Base-by-base conservation (phyloP, 257 asterid species). In the Linaria vulgaris region DNA sequence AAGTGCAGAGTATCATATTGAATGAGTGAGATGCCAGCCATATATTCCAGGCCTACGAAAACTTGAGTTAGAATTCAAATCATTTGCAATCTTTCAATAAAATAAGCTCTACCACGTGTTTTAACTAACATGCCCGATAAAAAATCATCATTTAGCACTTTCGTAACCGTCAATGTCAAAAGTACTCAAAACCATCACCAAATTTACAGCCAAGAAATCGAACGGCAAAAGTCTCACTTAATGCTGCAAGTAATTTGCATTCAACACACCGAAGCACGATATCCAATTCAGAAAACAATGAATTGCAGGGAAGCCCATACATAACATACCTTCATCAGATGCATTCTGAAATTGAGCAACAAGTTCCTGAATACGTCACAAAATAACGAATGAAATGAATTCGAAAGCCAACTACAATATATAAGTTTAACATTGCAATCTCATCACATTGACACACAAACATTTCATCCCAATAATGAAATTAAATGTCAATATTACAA, bases 311-410 rank as follows among this genome's bases (percentile, higher is more conserved):
- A n/a, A n/a, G n/a, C n/a, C n/a, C n/a, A n/a, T n/a, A n/a, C n/a
- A n/a, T n/a, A n/a, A n/a, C n/a, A 48, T 79, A 91, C 98, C 98
- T 86, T 91, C 96, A 72, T 53, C 43, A 19, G 89, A 71, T 39
- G 95, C 82, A 83, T 69, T 86, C 79, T 91, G 96, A 70, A 86
- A 91, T 48, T 79, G 94, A 21, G 79, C 64, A 22, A 88, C 96
- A 77, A 91, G 76, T 59, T 85, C 96, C 98, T 91, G 57, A 65
- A 17, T 17, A 68, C 15, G 61, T 12, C 34, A 73, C 41, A 72
- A 44, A 60, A 72, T 57, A 22, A 53, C 10, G 6, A 63, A 4
- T 56, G 37, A 50, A 45, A 39, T 13, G 12, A 9, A n/a, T 17
- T 37, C 16, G 15, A 14, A 63, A 17, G 59, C 20, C n/a, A n/a